Conservation (phyloP, 148 eudicot species). For the Rhododendron simsii region DNA sequence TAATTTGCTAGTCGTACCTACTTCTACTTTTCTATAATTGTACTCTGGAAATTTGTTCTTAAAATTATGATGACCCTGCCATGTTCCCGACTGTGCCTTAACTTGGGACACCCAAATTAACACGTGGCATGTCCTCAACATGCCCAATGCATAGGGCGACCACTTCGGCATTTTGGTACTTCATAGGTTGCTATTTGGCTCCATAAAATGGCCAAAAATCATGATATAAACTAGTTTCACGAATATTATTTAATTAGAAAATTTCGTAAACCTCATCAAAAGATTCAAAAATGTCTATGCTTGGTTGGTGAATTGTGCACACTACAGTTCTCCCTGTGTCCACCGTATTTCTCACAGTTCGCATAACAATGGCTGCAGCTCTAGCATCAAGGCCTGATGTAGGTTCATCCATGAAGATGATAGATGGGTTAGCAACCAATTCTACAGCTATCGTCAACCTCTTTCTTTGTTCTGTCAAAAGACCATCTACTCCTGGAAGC, state of each 20-base stretch:
- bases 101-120: neutral
- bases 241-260: neutral
- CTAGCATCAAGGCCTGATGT: conserved; percentile 96
- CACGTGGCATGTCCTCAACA: neutral
- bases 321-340: conserved; percentile 87
- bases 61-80: neutral
- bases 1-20: neutral
- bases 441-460: conserved; percentile 79
- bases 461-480: conserved; percentile 75
- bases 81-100: neutral
- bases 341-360: conserved; percentile 74
- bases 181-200: neutral
- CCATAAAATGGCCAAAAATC: neutral
- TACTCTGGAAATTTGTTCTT: neutral
- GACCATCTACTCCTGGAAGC: conserved; percentile 69
- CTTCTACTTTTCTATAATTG: neutral
- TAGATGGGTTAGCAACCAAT: conserved; percentile 79
- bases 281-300: conserved; percentile 85
- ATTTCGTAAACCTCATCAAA: conserved; percentile 65
- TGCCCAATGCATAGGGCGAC: neutral
- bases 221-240: neutral
- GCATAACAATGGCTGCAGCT: conserved; percentile 95
- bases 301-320: conserved; percentile 90
- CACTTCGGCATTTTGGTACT: neutral
- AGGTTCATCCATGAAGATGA: conserved; percentile 93